These are phyloP conservation scores for Trichosporon ovoides DNA, from an alignment of 1,284 basidiomycete species.

Conservation along the genomic window DNA sequence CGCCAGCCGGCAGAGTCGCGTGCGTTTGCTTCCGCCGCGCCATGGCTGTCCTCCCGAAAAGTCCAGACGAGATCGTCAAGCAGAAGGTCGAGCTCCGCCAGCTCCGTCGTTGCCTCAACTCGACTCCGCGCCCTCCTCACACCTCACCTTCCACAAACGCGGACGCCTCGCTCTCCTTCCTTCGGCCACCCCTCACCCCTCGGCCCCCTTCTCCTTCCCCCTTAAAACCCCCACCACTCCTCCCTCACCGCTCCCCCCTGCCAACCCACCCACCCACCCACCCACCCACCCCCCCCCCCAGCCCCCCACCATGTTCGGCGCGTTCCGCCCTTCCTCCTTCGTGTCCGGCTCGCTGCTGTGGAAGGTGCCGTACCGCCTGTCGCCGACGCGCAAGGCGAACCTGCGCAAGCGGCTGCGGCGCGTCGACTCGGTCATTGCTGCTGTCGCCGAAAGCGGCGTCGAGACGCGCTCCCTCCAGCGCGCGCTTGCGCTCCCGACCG, in stretches of 20 bases:
- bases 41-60: no score
- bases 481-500: slow-evolving; percentile 41
- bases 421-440: slow-evolving; percentile 88
- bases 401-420: slow-evolving; percentile 79
- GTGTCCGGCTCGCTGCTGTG: slow-evolving; percentile 33
- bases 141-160: no score
- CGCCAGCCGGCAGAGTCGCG: no score
- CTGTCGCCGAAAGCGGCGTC: slow-evolving; percentile 74
- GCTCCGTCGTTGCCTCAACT: no score
- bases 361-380: slow-evolving; percentile 93
- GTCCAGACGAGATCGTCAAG: no score
- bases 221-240: neutral
- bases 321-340: slow-evolving; percentile 31
- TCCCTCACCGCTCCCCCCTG: neutral
- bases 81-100: no score
- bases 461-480: slow-evolving; percentile 55
- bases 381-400: slow-evolving; percentile 83
- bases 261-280: neutral
- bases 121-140: no score
- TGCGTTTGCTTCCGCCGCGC: no score
- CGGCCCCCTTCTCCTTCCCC: neutral
- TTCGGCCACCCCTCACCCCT: no score
- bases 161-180: no score
- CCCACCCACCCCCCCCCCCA: neutral
- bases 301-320: slow-evolving; percentile 32